Conservation (phyloP, 1,139 yeast genomes). For the Kodamaea derodonti region DNA sequence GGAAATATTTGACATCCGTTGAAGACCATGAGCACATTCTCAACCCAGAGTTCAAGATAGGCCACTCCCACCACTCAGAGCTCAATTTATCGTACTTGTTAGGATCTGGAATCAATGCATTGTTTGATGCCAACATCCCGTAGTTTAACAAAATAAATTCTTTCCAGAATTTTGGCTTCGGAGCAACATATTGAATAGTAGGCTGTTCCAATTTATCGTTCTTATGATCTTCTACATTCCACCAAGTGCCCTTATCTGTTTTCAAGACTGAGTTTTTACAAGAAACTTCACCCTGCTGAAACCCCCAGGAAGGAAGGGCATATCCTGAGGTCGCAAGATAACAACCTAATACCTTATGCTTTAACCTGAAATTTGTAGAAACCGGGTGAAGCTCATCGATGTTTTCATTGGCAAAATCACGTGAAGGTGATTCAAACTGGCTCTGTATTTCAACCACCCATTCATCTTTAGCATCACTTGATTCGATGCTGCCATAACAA, state of each 20-base stretch:
- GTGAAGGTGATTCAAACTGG: slow-evolving; percentile 53
- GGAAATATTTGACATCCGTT: slow-evolving; percentile 47
- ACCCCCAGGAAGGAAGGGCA: slow-evolving; percentile 78
- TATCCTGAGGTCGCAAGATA: slow-evolving; percentile 71
- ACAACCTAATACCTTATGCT: slow-evolving; percentile 62
- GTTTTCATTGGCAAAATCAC: slow-evolving; percentile 39
- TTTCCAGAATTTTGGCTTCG: slow-evolving; percentile 64
- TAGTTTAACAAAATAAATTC: slow-evolving; percentile 67
- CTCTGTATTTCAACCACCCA: slow-evolving; percentile 67
- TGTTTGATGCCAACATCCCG: slow-evolving; percentile 78
- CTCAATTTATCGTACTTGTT: slow-evolving; percentile 64
- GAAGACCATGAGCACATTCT: slow-evolving; percentile 68
- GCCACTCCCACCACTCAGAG: slow-evolving; percentile 84
- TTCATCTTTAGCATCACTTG: slow-evolving; percentile 64
- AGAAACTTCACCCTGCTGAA: slow-evolving; percentile 74
- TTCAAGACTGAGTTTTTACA: slow-evolving; percentile 52
- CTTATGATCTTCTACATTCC: slow-evolving; percentile 72
- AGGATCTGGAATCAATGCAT: slow-evolving; percentile 69
- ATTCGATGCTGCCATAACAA: slow-evolving; percentile 56
- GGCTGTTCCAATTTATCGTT: slow-evolving; percentile 43
- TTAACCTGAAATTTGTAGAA: slow-evolving; percentile 64
- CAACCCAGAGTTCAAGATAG: slow-evolving; percentile 56
- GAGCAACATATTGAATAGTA: slow-evolving; percentile 46
- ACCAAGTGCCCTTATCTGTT: slow-evolving; percentile 69
- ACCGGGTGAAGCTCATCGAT: slow-evolving; percentile 55